A percentile compares a stretch with the other conserved stretches of the same genome.
phyloP scores from a whole-genome alignment of 129 eudicot genomes.

The Flaveria ramosissima region DNA sequence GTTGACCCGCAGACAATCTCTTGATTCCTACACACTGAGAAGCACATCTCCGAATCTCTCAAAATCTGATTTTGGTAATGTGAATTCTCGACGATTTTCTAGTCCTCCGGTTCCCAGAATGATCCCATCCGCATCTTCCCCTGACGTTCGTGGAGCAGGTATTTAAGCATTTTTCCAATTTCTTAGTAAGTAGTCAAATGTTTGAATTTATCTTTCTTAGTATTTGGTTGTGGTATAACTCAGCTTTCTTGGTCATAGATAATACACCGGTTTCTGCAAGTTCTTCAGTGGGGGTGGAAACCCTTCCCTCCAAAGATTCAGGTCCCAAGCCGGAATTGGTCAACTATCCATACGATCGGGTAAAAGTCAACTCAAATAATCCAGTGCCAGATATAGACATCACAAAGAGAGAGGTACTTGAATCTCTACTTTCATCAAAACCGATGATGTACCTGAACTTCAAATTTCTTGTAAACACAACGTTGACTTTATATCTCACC shows the following conservation, averaged over 20 bases:
- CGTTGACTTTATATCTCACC: background rate
- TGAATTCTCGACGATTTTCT: conserved; percentile 41
- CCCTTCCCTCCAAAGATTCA: conserved; percentile 22
- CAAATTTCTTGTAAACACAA: background rate
- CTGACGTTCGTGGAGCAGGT: conserved; percentile 36
- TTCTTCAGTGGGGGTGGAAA: conserved; percentile 19
- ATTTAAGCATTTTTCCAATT: background rate
- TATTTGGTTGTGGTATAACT: conserved; percentile 18
- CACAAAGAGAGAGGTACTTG: conserved; percentile 68
- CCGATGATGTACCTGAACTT: background rate
- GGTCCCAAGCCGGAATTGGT: conserved; percentile 33
- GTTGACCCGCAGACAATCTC: conserved; percentile 41
- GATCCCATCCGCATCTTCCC: conserved; percentile 38
- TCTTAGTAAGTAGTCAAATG: background rate
- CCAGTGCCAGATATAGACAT: conserved; percentile 61
- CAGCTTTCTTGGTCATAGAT: conserved; percentile 29
- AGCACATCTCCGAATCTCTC: conserved; percentile 30
- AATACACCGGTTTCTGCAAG: conserved; percentile 28
- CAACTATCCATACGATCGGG: conserved; percentile 57
- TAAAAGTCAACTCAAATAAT: conserved; percentile 49
- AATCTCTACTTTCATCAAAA: conserved; percentile 4
- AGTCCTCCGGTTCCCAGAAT: conserved; percentile 46
- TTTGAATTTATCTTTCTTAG: background rate
- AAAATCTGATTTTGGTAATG: conserved; percentile 20
- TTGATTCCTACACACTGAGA: conserved; percentile 32